Evolutionary conservation across 768 basidiomycete species (phyloP), one percentile per base, ranked within the genome.

Genomic region (Podaxis sp.): DNA sequence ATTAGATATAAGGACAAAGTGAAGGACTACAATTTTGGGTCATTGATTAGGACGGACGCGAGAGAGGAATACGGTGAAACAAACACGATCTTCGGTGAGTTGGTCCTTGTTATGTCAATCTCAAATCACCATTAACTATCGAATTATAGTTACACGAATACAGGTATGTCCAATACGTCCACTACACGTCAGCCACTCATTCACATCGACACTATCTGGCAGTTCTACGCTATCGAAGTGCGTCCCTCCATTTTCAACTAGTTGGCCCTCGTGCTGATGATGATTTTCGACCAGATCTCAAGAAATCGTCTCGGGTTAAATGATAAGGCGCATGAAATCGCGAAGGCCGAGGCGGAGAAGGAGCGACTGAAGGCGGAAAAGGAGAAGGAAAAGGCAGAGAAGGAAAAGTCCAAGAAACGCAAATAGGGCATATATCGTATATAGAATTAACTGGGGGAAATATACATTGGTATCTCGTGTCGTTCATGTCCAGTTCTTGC

Each of bases 21-120:
- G 57, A 89, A 90, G 68, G 94, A 98, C 65, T 93, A 90, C 76
- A 98, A 98, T 80, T 98, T 98, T 74, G 97, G 97, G 18, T 98
- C 93, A 1, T 78, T 99, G 65, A 89, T 99, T 64, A 85, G 97
- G 54, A 88, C 84, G 50, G 84, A 97, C 68, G 82, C 89, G 38
- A 78, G 76, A 51, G 79, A 84, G 59, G 93, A 95, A 70, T 99
- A 98, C 72, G 86, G 83, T 10, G 90, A 98, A 78, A 82, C 79
- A 35, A 99, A 98, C 76, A 91, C 94, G 5, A 96, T 98, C 64
- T 95, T 99, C 69, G 95, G 95, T 91, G 69, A 18, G 82, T 70
- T 16, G 46, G 13, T 7, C 62, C 61, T 23, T 9, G 46, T n/a
- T n/a, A 18, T 23, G 28, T 21, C 23, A 11, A 9, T 57, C 55